A percentile compares a stretch with the other conserved stretches of the same genome.
phyloP scores from a whole-genome alignment of 148 eudicot genomes.

The Oxyria digyna region DNA sequence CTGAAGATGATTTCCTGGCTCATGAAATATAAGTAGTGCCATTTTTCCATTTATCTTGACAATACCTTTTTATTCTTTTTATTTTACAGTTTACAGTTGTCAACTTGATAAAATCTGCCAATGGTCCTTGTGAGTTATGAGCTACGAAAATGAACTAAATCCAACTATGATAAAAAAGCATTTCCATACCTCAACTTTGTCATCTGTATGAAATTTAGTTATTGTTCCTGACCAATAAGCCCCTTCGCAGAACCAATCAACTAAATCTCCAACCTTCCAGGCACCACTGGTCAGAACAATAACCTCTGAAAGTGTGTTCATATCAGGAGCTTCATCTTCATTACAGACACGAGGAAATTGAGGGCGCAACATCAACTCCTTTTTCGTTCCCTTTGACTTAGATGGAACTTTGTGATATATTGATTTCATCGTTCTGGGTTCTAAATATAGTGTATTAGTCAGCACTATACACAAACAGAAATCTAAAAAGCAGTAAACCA shows the following conservation, averaged over 20 bases:
- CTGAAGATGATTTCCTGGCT: background rate
- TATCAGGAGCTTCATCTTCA: constrained; percentile 29
- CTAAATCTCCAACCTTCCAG: constrained; percentile 74
- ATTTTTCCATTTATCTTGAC: no score
- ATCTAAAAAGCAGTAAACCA: background rate
- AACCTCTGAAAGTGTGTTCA: constrained; percentile 31
- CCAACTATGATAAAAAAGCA: background rate
- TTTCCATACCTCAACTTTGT: constrained; percentile 42
- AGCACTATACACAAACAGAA: background rate
- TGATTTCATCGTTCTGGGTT: constrained; percentile 18
- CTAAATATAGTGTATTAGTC: constrained; percentile 22
- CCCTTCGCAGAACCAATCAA: constrained; percentile 50
- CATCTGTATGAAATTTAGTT: constrained; percentile 33
- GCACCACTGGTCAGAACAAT: constrained; percentile 32
- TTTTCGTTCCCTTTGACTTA: constrained; percentile 13
- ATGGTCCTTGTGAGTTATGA: background rate
- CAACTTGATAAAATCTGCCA: background rate
- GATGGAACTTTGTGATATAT: constrained; percentile 30
- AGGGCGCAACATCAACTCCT: constrained; percentile 66
- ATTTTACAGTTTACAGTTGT: background rate
- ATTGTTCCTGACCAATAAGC: constrained; percentile 68
- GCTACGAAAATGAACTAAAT: background rate
- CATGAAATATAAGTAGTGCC: background rate
- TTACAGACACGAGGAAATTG: constrained; percentile 39
- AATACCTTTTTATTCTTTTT: no score